These are phyloP conservation scores for Tolypocladium tundrense DNA, from an alignment of 2,329 filamentous ascomycete genomes.

Conservation along the genomic window DNA sequence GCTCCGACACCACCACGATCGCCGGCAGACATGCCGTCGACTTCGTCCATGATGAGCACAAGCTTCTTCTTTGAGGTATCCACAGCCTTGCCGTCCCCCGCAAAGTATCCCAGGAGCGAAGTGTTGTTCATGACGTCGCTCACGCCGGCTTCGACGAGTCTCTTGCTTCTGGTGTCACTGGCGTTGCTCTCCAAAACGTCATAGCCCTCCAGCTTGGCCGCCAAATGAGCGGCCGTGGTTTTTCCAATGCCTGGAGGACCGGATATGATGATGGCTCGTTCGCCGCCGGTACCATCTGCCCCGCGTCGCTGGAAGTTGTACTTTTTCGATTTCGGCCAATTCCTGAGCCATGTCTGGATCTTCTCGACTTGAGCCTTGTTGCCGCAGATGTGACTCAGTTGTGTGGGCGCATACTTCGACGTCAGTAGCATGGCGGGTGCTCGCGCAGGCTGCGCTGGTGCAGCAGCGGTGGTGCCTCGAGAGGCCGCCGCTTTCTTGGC, in stretches of 20 bases:
- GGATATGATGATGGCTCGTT: constrained; percentile 87
- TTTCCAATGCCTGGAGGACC: constrained; percentile 96
- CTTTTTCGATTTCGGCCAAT: constrained; percentile 70
- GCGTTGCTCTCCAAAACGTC: constrained; percentile 94
- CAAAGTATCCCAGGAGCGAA: constrained; percentile 84
- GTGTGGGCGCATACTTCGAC: constrained; percentile 84
- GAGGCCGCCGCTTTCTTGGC: constrained; percentile 30
- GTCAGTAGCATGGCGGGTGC: constrained; percentile 71
- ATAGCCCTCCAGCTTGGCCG: constrained; percentile 85
- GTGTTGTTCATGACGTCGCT: constrained; percentile 88
- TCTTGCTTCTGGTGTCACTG: constrained; percentile 92
- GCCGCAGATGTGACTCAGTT: constrained; percentile 81
- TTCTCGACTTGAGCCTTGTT: constrained; percentile 88
- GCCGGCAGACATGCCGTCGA: constrained; percentile 96
- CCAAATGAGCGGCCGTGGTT: constrained; percentile 90
- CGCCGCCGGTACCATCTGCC: constrained; percentile 71
- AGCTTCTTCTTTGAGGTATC: constrained; percentile 82
- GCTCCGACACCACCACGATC: constrained; percentile 94
- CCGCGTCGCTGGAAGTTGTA: constrained; percentile 75
- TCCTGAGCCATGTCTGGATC: constrained; percentile 76
- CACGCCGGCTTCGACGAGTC: constrained; percentile 81
- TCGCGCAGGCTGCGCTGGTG: constrained; percentile 28
- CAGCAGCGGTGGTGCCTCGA: constrained; percentile 10
- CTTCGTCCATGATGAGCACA: constrained; percentile 96
- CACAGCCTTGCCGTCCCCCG: constrained; percentile 70